Evolutionary conservation across 306 rosid genomes (phyloP).

Genomic region (Heteromeles arbutifolia): DNA sequence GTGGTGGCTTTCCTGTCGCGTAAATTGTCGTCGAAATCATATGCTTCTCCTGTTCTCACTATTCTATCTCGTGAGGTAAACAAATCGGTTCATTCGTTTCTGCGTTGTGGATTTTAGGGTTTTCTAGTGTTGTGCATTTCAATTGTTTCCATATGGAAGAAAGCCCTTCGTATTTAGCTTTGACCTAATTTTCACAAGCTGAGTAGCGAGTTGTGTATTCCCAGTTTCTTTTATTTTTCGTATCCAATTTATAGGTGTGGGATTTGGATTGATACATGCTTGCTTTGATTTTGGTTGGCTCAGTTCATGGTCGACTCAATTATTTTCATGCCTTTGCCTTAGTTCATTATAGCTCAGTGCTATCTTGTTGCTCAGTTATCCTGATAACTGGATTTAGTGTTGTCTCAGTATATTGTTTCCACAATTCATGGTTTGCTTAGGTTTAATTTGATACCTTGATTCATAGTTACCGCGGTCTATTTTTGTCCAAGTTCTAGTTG

Average conservation of each 20-base stretch:
- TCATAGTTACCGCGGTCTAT: not conserved
- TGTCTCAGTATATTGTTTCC: not conserved
- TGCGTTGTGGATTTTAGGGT: not conserved
- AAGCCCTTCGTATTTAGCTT: too few relatives aligned
- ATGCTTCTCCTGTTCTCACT: not conserved
- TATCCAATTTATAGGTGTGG: too few relatives aligned
- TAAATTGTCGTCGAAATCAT: not conserved
- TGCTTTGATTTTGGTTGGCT: too few relatives aligned
- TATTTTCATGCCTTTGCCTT: too few relatives aligned
- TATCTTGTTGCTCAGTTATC: not conserved
- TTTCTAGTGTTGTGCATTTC: not conserved
- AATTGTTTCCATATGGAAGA: too few relatives aligned
- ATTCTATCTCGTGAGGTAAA: not conserved
- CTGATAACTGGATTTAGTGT: not conserved
- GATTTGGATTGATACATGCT: too few relatives aligned
- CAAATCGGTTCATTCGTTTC: not conserved
- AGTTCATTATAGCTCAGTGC: too few relatives aligned
- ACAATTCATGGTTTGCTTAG: not conserved
- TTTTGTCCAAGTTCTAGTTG: not conserved
- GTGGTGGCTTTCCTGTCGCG: not conserved
- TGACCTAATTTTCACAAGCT: too few relatives aligned
- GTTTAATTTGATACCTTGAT: not conserved
- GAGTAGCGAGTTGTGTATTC: too few relatives aligned
- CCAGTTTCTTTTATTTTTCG: too few relatives aligned
- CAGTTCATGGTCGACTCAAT: too few relatives aligned